phyloP scores from a whole-genome alignment of 192 early-diverging fungal genomes.

The Backusella circina region DNA sequence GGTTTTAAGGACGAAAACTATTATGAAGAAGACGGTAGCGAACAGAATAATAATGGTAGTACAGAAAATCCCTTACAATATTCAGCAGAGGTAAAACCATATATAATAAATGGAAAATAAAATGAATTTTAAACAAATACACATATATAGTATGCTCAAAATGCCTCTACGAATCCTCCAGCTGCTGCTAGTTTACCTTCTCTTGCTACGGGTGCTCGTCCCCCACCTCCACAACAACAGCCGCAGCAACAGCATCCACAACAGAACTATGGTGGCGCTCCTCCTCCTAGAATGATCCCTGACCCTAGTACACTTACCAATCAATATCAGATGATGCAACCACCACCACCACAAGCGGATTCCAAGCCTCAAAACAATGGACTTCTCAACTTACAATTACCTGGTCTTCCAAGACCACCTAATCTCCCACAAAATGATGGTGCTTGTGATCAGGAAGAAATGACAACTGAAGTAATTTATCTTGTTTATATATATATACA shows the following conservation, averaged over 20 bases:
- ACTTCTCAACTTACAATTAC: slow-evolving; percentile 13
- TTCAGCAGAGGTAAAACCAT: neutral
- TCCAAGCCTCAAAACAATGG: neutral
- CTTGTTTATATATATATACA: neutral
- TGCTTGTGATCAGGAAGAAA: slow-evolving; percentile 33
- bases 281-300: neutral
- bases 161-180: neutral
- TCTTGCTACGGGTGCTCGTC: slow-evolving; percentile 12
- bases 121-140: neutral
- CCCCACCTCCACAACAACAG: neutral
- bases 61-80: slow-evolving; percentile 1
- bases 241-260: neutral
- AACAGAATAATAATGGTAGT: slow-evolving; percentile 10
- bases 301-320: neutral
- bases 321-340: slow-evolving; percentile 14
- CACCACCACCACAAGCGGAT: neutral
- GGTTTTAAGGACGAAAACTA: slow-evolving; percentile 30
- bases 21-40: slow-evolving; percentile 27
- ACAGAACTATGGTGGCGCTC: neutral
- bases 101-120: neutral
- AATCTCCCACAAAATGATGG: slow-evolving; percentile 62
- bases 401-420: slow-evolving; percentile 13
- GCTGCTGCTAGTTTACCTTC: slow-evolving; percentile 29
- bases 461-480: slow-evolving; percentile 17
- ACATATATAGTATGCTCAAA: slow-evolving; percentile 3